phyloP scores from a whole-genome alignment of 2,329 filamentous ascomycete genomes.

The Epichloe gansuensis region DNA sequence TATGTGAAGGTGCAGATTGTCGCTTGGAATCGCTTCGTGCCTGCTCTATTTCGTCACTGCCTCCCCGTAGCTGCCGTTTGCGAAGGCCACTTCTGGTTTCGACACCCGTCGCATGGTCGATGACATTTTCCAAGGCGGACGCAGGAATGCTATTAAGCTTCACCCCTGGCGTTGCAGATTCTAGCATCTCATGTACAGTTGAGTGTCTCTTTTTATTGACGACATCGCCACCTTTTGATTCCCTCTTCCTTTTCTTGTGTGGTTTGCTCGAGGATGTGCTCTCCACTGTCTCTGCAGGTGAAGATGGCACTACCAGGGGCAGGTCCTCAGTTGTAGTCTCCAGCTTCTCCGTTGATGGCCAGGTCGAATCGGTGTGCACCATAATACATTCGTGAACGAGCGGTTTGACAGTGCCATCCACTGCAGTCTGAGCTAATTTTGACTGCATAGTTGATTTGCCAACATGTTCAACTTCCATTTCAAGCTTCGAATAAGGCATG shows the following conservation, averaged over 20 bases:
- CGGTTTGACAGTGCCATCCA: neutral
- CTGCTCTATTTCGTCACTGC: neutral
- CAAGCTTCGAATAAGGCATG: neutral
- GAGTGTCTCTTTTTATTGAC: constrained; percentile 20
- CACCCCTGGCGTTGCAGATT: neutral
- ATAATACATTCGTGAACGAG: constrained; percentile 10
- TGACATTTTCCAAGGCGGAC: neutral
- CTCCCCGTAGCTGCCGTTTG: constrained; percentile 7
- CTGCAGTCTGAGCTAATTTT: neutral
- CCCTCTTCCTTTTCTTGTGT: constrained; percentile 18
- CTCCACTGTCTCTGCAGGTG: constrained; percentile 8
- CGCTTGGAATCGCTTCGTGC: neutral
- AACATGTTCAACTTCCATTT: neutral
- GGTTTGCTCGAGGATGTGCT: neutral
- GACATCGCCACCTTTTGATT: constrained; percentile 10
- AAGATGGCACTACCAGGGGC: constrained; percentile 13
- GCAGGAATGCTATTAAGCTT: neutral
- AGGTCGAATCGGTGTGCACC: constrained; percentile 10
- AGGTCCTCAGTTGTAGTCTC: constrained; percentile 6
- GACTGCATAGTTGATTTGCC: neutral
- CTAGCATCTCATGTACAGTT: constrained; percentile 3
- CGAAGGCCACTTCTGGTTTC: constrained; percentile 11
- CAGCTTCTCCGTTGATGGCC: constrained; percentile 8
- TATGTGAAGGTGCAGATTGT: constrained; percentile 4
- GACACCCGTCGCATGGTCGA: neutral